Conservation (phyloP, 768 basidiomycete genomes). For the Calvatia gigantea region DNA sequence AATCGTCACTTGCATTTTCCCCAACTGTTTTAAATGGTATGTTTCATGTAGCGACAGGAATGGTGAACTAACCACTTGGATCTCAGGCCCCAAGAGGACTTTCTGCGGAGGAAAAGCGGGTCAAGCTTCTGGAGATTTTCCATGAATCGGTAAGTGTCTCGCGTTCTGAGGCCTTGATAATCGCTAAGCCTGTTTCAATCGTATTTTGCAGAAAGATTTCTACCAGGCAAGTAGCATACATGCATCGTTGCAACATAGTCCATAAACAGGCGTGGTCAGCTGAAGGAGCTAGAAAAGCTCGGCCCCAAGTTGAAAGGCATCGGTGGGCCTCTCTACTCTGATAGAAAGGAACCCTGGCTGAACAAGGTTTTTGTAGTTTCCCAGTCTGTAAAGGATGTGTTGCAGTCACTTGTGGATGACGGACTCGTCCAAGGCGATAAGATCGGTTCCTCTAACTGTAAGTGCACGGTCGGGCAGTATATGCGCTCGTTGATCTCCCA, state of each 20-base stretch:
- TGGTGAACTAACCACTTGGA: neutral
- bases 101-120: conserved; percentile 86
- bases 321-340: conserved; percentile 41
- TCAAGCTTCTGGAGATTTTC: conserved; percentile 88
- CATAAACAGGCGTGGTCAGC: conserved; percentile 32
- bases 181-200: neutral
- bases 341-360: neutral
- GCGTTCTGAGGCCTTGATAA: neutral
- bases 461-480: conserved; percentile 20
- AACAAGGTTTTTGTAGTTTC: conserved; percentile 48
- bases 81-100: conserved; percentile 75
- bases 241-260: too few relatives aligned
- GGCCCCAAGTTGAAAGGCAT: conserved; percentile 90
- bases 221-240: conserved; percentile 26
- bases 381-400: conserved; percentile 88
- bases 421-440: conserved; percentile 85
- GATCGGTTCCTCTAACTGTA: conserved; percentile 93
- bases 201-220: conserved; percentile 66
- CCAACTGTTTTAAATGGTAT: neutral
- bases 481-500: conserved; percentile 24
- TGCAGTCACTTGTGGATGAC: conserved; percentile 86
- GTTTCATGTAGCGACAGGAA: neutral
- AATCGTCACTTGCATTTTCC: neutral
- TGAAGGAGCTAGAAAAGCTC: conserved; percentile 92
- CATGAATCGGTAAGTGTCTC: conserved; percentile 68